Evolutionary conservation across 2,329 filamentous ascomycete species (phyloP), one percentile per base, ranked within the genome.

Genomic region (Cordyceps farinosa): DNA sequence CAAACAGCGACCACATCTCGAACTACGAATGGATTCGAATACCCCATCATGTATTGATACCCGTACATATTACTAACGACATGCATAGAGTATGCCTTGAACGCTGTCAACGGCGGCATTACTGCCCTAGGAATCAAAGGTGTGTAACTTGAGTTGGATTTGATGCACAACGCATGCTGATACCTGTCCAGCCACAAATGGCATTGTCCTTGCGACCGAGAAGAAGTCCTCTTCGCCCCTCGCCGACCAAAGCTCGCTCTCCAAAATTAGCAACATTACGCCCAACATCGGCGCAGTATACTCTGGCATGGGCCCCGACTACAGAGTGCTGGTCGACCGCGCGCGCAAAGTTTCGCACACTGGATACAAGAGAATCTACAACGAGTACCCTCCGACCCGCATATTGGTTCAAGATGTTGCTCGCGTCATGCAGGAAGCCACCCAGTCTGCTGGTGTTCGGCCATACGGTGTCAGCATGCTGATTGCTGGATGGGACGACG

Each of bases 221-320:
- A 99, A 99, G 87, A 99, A 99, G 81, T 97, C 94, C 51, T 97
- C 94, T 44, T 97, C 95, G 56, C 93, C 95, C 60, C 90, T 99
- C 73, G 94, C 96, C 82, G 95, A 99, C 76, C 89, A 95, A 71
- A 87, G 90, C 72, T 98, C 95, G 47, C 88, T 97, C 69, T 95
- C 93, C 72, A 99, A 99, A 84, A 91, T 99, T 82, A 96, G 92
- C 77, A 87, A 96, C 76, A 93, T 99, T 81, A 99, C 95, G 54
- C 95, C 95, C 73, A 95, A 99, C 84, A 98, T 99, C 78, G 95
- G 95, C 77, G 97, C 98, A 91, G 95, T 99, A 72, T 99, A 99
- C 82, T 93, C 92, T 59, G 95, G 95, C 76, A 99, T 99, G 95
- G 94, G 95, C 36, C 95, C 95, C 65, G 95, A 99, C 79, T 99